Percentiles rank a stretch among this genome's conserved stretches.
phyloP scores from a whole-genome alignment of 768 basidiomycete species.

The Pilatotrama ljubarskyi region DNA sequence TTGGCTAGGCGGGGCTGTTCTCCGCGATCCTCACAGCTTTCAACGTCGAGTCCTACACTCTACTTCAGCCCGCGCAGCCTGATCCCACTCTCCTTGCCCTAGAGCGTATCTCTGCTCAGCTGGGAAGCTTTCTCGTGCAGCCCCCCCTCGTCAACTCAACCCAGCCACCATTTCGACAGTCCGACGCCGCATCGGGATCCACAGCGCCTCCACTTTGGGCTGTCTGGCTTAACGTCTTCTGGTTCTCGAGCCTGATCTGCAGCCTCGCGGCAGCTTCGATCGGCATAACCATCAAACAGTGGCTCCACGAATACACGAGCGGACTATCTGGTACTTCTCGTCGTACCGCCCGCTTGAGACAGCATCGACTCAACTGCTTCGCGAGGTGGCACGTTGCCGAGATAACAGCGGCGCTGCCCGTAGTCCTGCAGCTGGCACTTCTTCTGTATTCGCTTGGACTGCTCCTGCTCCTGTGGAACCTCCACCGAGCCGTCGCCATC shows the following conservation, averaged over 20 bases:
- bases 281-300: neutral
- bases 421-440: no score
- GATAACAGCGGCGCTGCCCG: neutral
- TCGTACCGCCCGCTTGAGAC: neutral
- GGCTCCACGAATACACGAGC: neutral
- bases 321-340: neutral
- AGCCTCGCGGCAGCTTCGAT: constrained; percentile 1
- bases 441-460: no score
- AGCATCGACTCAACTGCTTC: neutral
- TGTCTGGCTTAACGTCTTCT: neutral
- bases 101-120: no score
- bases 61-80: constrained; percentile 12
- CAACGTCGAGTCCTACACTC: constrained; percentile 21
- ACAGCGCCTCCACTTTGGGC: no score
- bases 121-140: no score
- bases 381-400: neutral
- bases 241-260: neutral
- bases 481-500: no score
- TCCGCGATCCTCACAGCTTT: constrained; percentile 29
- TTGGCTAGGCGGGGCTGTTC: constrained; percentile 28
- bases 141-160: no score
- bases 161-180: no score
- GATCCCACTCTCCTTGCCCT: no score
- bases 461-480: no score
- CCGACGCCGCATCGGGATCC: no score